Evolutionary conservation across 2,329 filamentous ascomycete genomes (phyloP), one percentile per base, ranked within the genome.

Genomic region (Cercospora beticola): DNA sequence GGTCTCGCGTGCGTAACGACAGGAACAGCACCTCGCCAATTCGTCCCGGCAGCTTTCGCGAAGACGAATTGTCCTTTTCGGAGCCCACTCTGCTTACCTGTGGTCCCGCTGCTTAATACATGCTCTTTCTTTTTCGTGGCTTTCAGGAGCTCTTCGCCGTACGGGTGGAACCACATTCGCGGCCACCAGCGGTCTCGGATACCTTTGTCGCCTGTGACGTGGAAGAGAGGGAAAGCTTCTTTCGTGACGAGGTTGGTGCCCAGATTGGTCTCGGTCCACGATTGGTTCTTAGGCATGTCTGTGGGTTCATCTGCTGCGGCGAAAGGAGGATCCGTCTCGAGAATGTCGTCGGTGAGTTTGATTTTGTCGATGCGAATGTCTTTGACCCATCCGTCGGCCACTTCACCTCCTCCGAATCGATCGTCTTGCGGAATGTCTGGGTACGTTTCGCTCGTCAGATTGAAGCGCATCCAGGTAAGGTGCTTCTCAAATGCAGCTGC

Each of bases 111-210:
- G 10, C 64, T 66, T n/a, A 60, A 62, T 3, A 59, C 68, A 26
- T 66, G 64, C 23, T 62, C 43, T 56, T 64, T 69, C 12, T 46
- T 31, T 31, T 69, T 71, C 12, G 68, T 65, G 7, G 67, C 71
- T 30, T 70, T 68, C 8, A 73, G 46, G 0, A 75, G 62, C 18
- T 56, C 26, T 26, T 70, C 68, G 8, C 68, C 57, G 18, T 70
- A 68, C 4, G 72, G 72, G 23, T 73, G 70, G 64, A 72, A 75
- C 73, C 73, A 75, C 70, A 75, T 73, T 6, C 64, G 33, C 5
- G 71, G 71, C 73, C 73, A 75, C 73, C 72, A 74, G 0, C 67
- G 61, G 28, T 71, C 66, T 8, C 72, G 70, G 1, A 71, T 40
- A 4, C 49, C 43, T 54, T 75, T 74, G 56, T 73, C 70, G 62